Percentiles rank a stretch among this genome's conserved stretches.
Evolutionary conservation across 306 rosid species (phyloP).

Genomic region (Sesbania bispinosa): DNA sequence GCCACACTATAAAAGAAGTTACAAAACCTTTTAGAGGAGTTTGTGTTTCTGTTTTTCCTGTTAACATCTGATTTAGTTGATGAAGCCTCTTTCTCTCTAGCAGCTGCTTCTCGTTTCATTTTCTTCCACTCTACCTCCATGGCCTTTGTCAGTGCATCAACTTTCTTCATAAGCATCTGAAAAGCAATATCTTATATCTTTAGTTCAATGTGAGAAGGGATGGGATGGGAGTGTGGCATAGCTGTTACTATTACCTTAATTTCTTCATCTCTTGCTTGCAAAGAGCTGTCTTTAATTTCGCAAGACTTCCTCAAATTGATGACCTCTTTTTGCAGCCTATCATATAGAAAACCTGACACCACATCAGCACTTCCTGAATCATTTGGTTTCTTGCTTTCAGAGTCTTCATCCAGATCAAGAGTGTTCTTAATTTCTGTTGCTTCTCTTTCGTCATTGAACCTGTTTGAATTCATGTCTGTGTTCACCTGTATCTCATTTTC

Average conservation of each 20-base stretch:
- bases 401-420: slow-evolving; percentile 30
- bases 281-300: slow-evolving; percentile 53
- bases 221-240: background rate
- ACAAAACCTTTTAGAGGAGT: slow-evolving; percentile 52
- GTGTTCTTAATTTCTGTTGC: slow-evolving; percentile 26
- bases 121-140: slow-evolving; percentile 75
- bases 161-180: slow-evolving; percentile 81
- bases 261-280: slow-evolving; percentile 74
- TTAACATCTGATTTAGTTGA: slow-evolving; percentile 42
- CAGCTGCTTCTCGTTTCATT: slow-evolving; percentile 70
- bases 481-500: slow-evolving; percentile 41
- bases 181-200: slow-evolving; percentile 21
- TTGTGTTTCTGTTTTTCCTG: slow-evolving; percentile 42
- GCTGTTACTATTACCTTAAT: slow-evolving; percentile 52
- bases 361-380: slow-evolving; percentile 39
- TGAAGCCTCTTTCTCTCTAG: slow-evolving; percentile 68
- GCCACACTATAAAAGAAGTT: background rate
- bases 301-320: slow-evolving; percentile 63
- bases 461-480: slow-evolving; percentile 21
- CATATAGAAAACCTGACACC: slow-evolving; percentile 87
- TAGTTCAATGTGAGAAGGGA: background rate
- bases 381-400: slow-evolving; percentile 25
- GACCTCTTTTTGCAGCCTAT: slow-evolving; percentile 78
- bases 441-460: slow-evolving; percentile 15
- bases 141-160: slow-evolving; percentile 69